Conservation (phyloP, 2,329 filamentous ascomycete species). For the Neocatenulostroma microsporum region DNA sequence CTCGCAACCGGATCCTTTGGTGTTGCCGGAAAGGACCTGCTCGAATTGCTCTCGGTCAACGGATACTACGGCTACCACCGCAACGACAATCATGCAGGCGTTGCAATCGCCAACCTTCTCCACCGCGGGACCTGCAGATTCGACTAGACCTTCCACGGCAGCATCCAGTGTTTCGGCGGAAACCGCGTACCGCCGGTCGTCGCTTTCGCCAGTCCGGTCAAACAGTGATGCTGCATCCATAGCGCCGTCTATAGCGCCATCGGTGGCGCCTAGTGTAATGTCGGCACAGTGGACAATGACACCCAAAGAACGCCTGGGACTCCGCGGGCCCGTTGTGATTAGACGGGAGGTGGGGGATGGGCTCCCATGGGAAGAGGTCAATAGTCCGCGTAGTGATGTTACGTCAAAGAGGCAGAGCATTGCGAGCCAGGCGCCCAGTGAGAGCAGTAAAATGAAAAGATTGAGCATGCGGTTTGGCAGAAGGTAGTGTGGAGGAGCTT, state of each 20-base stretch:
- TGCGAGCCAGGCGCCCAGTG: not conserved
- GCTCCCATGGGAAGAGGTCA: slow-evolving; percentile 8
- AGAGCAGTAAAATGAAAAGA: slow-evolving; percentile 4
- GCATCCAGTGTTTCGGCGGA: not conserved
- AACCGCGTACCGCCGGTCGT: not conserved
- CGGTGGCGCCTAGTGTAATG: slow-evolving; percentile 6
- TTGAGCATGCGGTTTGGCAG: slow-evolving; percentile 7
- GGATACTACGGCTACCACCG: not conserved
- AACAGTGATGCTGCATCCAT: slow-evolving; percentile 8
- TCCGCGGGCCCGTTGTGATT: slow-evolving; percentile 4
- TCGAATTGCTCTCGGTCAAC: no score
- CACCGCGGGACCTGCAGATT: not conserved
- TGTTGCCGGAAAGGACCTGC: no score
- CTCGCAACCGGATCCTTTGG: no score
- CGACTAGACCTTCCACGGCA: slow-evolving; percentile 1
- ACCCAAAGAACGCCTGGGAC: slow-evolving; percentile 8
- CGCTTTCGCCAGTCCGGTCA: slow-evolving; percentile 1
- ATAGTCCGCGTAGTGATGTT: not conserved
- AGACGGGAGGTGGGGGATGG: slow-evolving; percentile 1
- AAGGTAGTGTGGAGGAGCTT: no score
- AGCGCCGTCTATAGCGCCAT: no score
- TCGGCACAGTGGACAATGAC: slow-evolving; percentile 9
- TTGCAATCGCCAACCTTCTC: slow-evolving; percentile 2
- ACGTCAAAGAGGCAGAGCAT: not conserved
- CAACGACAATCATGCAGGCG: not conserved